A percentile compares a stretch with the other conserved stretches of the same genome.
Conservation (phyloP, 345 rosid species). For the Salix brachista region DNA sequence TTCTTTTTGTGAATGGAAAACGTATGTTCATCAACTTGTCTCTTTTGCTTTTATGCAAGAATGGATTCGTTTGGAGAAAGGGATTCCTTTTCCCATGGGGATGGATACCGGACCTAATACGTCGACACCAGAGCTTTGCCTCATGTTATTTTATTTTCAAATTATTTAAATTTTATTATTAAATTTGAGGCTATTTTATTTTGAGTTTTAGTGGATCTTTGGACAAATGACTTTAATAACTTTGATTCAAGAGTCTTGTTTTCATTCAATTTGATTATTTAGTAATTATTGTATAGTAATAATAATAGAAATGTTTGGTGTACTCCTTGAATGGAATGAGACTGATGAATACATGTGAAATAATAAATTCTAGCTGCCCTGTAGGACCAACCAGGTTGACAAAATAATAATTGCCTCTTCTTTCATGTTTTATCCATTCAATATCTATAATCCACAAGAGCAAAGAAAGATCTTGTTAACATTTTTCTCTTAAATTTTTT, state of each 20-base stretch:
- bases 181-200: no score
- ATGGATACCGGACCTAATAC: no score
- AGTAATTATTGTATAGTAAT: background rate
- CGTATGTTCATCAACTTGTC: background rate
- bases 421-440: background rate
- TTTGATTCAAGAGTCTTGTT: background rate
- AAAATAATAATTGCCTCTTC: background rate
- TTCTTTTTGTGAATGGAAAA: background rate
- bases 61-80: background rate
- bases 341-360: background rate
- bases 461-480: no score
- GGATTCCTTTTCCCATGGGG: background rate
- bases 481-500: no score
- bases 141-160: no score
- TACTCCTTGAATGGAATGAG: background rate
- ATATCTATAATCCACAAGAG: background rate
- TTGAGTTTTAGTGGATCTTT: no score
- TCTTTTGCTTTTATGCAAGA: background rate
- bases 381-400: background rate
- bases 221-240: no score
- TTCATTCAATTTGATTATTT: background rate
- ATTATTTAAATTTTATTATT: no score
- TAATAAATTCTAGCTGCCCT: background rate
- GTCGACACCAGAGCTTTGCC: no score
- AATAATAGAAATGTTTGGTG: background rate